A percentile compares a stretch with the other conserved stretches of the same genome.
These are phyloP conservation scores for Thielaviopsis musarum DNA, from an alignment of 2,329 filamentous ascomycete genomes.

Conservation along the genomic window DNA sequence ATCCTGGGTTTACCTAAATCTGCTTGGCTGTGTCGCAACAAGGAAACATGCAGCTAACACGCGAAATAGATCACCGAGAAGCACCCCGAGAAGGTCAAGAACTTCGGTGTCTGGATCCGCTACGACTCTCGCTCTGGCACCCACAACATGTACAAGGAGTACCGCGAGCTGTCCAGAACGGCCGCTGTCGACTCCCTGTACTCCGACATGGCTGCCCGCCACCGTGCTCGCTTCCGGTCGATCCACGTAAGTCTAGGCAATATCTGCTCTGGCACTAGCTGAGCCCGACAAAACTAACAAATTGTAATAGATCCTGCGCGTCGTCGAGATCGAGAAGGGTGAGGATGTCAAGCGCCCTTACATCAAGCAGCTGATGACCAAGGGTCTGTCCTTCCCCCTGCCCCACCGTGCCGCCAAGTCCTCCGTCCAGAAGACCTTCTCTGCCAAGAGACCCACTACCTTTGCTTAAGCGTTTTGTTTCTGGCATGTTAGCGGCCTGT, in stretches of 20 bases:
- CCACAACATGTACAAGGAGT: slow-evolving; percentile 99
- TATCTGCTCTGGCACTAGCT: not conserved
- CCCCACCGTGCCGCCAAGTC: slow-evolving; percentile 85
- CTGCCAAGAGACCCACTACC: slow-evolving; percentile 82
- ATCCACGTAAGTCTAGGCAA: slow-evolving; percentile 64
- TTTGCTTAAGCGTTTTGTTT: slow-evolving; percentile 67
- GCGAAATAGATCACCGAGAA: slow-evolving; percentile 77
- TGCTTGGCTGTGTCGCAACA: not conserved
- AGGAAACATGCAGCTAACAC: not conserved
- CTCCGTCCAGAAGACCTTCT: slow-evolving; percentile 78
- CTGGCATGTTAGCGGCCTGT: slow-evolving; percentile 25
- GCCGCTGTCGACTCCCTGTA: slow-evolving; percentile 94
- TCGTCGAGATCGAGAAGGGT: slow-evolving; percentile 89
- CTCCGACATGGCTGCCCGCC: slow-evolving; percentile 98
- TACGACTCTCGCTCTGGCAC: slow-evolving; percentile 99
- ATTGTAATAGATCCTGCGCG: slow-evolving; percentile 72
- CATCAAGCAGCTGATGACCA: slow-evolving; percentile 95
- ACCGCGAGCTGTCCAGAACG: slow-evolving; percentile 93
- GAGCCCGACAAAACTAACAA: not conserved
- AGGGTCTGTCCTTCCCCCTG: slow-evolving; percentile 95
- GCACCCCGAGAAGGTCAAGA: slow-evolving; percentile 99
- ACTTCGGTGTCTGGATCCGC: slow-evolving; percentile 99
- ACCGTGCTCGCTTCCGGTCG: slow-evolving; percentile 89
- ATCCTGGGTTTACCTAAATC: not conserved
- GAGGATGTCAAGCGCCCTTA: slow-evolving; percentile 95